These are phyloP conservation scores for Haematococcus lacustris DNA, from an alignment of 139 green algal genomes.

Conservation along the genomic window DNA sequence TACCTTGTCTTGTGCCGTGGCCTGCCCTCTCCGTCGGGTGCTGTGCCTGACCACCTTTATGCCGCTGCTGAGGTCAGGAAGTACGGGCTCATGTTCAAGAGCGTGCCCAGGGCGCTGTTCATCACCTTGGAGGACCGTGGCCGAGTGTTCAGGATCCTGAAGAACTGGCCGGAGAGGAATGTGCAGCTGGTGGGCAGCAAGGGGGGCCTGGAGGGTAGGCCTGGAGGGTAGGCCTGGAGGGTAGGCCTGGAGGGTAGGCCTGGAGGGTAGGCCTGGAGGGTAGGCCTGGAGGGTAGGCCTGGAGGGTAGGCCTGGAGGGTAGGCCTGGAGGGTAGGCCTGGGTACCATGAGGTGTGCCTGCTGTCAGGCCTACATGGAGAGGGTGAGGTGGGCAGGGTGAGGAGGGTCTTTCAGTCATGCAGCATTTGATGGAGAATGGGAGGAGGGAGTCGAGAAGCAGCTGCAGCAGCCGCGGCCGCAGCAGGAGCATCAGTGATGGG, in stretches of 20 bases:
- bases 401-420: not conserved
- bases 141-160: conserved; percentile 61
- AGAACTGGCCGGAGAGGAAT: conserved; percentile 86
- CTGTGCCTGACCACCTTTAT: too few species aligned
- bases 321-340: too few species aligned
- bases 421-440: not conserved
- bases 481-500: too few species aligned
- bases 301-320: not conserved
- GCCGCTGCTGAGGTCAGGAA: too few species aligned
- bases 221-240: too few species aligned
- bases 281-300: not conserved
- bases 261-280: too few species aligned
- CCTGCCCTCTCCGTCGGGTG: too few species aligned
- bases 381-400: not conserved
- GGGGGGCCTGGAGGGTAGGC: too few species aligned
- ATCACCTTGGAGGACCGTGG: conserved; percentile 75
- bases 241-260: too few species aligned
- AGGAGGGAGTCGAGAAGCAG: not conserved
- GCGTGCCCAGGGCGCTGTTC: conserved; percentile 71
- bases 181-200: conserved; percentile 56
- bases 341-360: not conserved
- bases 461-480: too few species aligned
- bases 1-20: too few species aligned
- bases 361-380: not conserved
- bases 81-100: conserved; percentile 49